Percentiles rank a stretch among this genome's conserved stretches.
phyloP scores from a whole-genome alignment of 345 rosid species.

The Psidium friedrichsthalianum region DNA sequence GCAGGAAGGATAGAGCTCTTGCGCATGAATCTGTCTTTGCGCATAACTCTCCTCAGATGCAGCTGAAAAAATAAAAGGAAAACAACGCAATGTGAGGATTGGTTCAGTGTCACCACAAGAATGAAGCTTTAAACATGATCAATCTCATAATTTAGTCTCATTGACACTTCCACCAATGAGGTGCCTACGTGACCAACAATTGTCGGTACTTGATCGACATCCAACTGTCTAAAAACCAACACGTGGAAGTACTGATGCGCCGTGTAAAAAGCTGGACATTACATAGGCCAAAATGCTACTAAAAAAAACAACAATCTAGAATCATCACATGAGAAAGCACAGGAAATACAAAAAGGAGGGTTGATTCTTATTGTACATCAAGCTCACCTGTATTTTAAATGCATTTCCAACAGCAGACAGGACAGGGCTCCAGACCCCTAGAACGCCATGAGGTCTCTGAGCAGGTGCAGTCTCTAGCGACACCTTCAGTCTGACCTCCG shows the following conservation, averaged over 20 bases:
- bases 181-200: background rate
- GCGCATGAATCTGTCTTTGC: slow-evolving; percentile 78
- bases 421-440: slow-evolving; percentile 96
- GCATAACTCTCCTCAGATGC: slow-evolving; percentile 94
- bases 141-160: background rate
- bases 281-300: background rate
- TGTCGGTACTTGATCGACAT: background rate
- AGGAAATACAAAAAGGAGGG: background rate
- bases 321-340: background rate
- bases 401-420: slow-evolving; percentile 97
- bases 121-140: background rate
- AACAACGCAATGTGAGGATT: background rate
- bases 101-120: background rate
- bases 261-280: background rate
- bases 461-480: slow-evolving; percentile 83
- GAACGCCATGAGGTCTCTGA: slow-evolving; percentile 86
- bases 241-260: background rate
- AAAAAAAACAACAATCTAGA: background rate
- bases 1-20: slow-evolving; percentile 88
- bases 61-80: slow-evolving; percentile 29
- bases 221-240: background rate
- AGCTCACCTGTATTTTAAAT: slow-evolving; percentile 81
- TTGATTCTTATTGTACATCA: background rate
- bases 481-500: slow-evolving; percentile 82
- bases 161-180: background rate